Evolutionary conservation across 352 stramenopile genomes (phyloP).

Genomic region (Phytophthora brassicae): DNA sequence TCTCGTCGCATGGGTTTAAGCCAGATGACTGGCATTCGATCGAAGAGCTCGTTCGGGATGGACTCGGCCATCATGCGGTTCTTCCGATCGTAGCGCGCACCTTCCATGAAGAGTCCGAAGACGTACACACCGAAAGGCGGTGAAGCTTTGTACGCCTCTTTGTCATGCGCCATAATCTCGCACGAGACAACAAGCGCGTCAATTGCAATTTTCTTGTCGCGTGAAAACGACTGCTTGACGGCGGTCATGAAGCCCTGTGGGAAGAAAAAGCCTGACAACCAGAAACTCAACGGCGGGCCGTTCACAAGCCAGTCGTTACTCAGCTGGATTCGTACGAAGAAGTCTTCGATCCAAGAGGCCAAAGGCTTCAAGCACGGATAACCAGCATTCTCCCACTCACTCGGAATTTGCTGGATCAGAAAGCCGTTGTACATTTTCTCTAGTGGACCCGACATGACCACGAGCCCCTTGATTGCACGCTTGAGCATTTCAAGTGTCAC

Average conservation of each 20-base stretch:
- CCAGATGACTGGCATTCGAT: slow-evolving; percentile 92
- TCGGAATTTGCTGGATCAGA: slow-evolving; percentile 88
- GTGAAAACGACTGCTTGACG: slow-evolving; percentile 92
- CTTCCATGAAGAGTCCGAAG: slow-evolving; percentile 95
- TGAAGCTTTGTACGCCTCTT: slow-evolving; percentile 59
- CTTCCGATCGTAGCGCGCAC: slow-evolving; percentile 86
- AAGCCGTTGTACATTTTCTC: slow-evolving; percentile 94
- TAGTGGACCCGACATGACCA: slow-evolving; percentile 89
- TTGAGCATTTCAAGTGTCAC: slow-evolving; percentile 86
- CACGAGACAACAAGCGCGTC: slow-evolving; percentile 89
- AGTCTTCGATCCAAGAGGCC: slow-evolving; percentile 92
- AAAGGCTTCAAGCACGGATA: slow-evolving; percentile 93
- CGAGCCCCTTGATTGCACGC: slow-evolving; percentile 87
- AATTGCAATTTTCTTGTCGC: slow-evolving; percentile 91
- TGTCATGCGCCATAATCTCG: slow-evolving; percentile 76
- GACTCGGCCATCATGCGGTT: slow-evolving; percentile 87
- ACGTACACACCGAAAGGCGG: slow-evolving; percentile 92
- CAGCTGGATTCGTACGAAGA: slow-evolving; percentile 86
- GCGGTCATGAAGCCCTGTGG: slow-evolving; percentile 95
- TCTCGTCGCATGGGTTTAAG: slow-evolving; percentile 81
- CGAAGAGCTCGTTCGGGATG: slow-evolving; percentile 86
- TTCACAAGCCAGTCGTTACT: slow-evolving; percentile 84
- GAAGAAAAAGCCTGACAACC: slow-evolving; percentile 96
- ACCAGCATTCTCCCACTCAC: slow-evolving; percentile 87
- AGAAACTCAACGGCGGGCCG: slow-evolving; percentile 84